Percentiles rank a stretch among this genome's conserved stretches.
These are phyloP conservation scores for Aspergillus tamarii DNA, from an alignment of 2,329 filamentous ascomycete genomes.

Conservation along the genomic window DNA sequence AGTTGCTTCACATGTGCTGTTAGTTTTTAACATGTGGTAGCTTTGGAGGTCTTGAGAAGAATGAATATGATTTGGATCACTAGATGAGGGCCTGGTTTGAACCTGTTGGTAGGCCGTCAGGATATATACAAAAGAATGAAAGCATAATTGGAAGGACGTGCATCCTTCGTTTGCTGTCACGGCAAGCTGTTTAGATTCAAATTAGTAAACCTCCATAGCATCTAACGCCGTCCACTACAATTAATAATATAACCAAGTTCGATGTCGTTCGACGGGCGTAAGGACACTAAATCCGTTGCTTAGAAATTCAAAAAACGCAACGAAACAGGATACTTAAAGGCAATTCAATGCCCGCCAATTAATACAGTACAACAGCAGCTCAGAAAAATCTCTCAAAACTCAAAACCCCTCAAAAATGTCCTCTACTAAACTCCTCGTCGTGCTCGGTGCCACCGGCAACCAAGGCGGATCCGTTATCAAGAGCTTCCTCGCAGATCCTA, in stretches of 20 bases:
- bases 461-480: constrained; percentile 29
- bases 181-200: background rate
- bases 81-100: no score
- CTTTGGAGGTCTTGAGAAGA: no score
- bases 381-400: background rate
- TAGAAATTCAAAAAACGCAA: background rate
- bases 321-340: background rate
- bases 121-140: no score
- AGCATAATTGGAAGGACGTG: background rate
- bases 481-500: constrained; percentile 16
- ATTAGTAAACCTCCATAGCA: background rate
- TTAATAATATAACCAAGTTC: background rate
- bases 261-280: background rate
- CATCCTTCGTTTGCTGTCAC: background rate
- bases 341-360: background rate
- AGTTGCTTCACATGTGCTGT: no score
- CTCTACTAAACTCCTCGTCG: constrained; percentile 29
- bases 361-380: background rate
- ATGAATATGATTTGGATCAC: no score
- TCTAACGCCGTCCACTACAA: no score
- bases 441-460: constrained; percentile 36
- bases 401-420: constrained; percentile 1
- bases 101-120: no score
- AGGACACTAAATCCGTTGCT: background rate
- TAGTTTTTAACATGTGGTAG: no score